A percentile compares a stretch with the other conserved stretches of the same genome.
Conservation (phyloP, 805 yeast species). For the Suhomyces faveliae region DNA sequence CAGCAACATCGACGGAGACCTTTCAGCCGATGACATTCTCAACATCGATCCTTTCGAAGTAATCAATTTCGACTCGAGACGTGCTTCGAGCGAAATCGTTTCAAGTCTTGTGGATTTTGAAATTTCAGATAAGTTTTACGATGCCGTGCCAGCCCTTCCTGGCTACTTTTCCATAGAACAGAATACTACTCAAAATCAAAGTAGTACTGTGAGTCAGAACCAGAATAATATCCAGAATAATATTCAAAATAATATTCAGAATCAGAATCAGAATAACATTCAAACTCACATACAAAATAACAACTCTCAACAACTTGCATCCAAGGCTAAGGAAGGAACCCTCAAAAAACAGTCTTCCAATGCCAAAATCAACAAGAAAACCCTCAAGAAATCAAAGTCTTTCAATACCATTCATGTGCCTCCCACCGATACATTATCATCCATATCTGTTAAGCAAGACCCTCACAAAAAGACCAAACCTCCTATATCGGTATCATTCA, state of each 20-base stretch:
- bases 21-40: conserved; percentile 13
- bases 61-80: background rate
- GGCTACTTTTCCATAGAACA: background rate
- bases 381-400: conserved; percentile 12
- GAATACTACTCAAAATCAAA: background rate
- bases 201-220: background rate
- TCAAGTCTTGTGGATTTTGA: conserved; percentile 5
- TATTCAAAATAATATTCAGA: background rate
- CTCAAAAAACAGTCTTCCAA: conserved; percentile 9
- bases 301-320: no score
- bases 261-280: background rate
- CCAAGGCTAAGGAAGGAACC: background rate
- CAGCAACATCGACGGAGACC: background rate
- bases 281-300: no score
- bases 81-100: conserved; percentile 1
- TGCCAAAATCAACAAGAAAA: conserved; percentile 12
- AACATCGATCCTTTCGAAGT: conserved; percentile 12
- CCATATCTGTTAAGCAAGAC: background rate
- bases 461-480: conserved; percentile 6
- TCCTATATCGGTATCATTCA: conserved; percentile 8
- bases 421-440: background rate
- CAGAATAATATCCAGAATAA: background rate
- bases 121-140: conserved; percentile 3
- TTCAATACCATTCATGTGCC: conserved; percentile 6
- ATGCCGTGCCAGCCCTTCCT: background rate